Conservation (phyloP, 306 rosid genomes). For the Cucurbita ficifolia region DNA sequence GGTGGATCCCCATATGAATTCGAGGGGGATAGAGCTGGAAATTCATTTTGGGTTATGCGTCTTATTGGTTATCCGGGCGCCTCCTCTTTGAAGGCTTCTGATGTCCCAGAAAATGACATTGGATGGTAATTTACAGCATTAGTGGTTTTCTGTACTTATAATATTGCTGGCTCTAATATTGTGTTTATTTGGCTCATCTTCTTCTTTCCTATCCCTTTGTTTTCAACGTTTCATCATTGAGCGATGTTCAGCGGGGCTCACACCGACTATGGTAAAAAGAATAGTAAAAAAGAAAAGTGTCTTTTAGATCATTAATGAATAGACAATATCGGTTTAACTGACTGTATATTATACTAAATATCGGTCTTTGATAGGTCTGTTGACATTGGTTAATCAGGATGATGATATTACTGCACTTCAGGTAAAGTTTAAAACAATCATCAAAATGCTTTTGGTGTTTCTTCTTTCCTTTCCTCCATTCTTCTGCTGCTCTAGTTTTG, state of each 20-base stretch:
- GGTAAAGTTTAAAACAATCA: constrained; percentile 25
- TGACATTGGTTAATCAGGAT: constrained; percentile 86
- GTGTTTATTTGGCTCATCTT: constrained; percentile 8
- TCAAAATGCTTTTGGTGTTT: not conserved
- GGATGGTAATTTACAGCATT: constrained; percentile 54
- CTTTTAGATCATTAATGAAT: not conserved
- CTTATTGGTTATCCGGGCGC: constrained; percentile 63
- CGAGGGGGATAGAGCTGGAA: constrained; percentile 84
- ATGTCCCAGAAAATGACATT: constrained; percentile 26
- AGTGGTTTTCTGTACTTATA: not conserved
- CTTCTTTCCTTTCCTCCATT: not conserved
- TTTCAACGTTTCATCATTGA: constrained; percentile 6
- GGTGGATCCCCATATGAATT: constrained; percentile 79
- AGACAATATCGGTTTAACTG: not conserved
- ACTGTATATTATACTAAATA: not conserved
- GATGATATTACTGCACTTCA: constrained; percentile 71
- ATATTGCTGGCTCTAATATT: constrained; percentile 4
- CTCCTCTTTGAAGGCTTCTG: constrained; percentile 22
- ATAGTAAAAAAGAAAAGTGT: not conserved
- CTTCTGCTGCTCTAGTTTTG: not conserved
- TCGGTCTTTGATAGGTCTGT: constrained; percentile 40
- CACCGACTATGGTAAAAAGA: constrained; percentile 63
- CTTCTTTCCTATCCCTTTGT: not conserved
- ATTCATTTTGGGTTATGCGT: constrained; percentile 86
- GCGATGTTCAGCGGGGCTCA: constrained; percentile 68